Evolutionary conservation across 2,329 filamentous ascomycete species (phyloP), one percentile per base, ranked within the genome.

Genomic region (Rhexocercosporidium sp.): DNA sequence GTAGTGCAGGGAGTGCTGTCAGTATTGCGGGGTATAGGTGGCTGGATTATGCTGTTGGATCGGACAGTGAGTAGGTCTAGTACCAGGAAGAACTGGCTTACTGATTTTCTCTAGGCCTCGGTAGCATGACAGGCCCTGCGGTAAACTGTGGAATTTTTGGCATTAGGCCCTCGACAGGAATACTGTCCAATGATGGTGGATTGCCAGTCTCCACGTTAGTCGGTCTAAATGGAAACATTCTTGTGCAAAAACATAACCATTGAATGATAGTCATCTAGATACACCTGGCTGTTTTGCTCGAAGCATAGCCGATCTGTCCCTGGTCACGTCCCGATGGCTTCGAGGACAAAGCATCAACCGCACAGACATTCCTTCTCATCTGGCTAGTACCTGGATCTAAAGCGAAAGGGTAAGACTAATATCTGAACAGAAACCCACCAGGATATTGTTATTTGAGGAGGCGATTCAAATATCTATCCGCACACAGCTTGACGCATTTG

Each of bases 21-120:
- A 81, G 78, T 3, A 74, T 79, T 47, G 81, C 76, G 22, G 77
- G 77, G 1, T 84, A 84, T 65, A 70, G 76, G 0, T 85, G 82
- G 82, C 74, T 86, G 1, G 84, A 86, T 63, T 72, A 84, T 59
- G 79, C 83, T 0, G 74, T 86, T 7, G 84, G 83, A 2, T 82
- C 79, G 41, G 82, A 84, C 66, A 84, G 73, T 73, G 29, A 64
- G 69, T 62, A n/a, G 0, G 3, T 18, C 25, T 9, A 47, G 6
- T 22, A 8, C 18, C 25, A 3, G 14, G 6, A 3, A 9, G 3
- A 4, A 12, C 12, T 11, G n/a, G n/a, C n/a, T 25, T 20, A 20
- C 20, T 64, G 27, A 65, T 16, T 7, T 49, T 37, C 11, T 62
- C 20, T 62, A 69, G 60, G 46, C 89, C 2, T 72, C 12, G 71